Evolutionary conservation across 2,329 filamentous ascomycete genomes (phyloP), one percentile per base, ranked within the genome.

Genomic region (Capronia coronata): DNA sequence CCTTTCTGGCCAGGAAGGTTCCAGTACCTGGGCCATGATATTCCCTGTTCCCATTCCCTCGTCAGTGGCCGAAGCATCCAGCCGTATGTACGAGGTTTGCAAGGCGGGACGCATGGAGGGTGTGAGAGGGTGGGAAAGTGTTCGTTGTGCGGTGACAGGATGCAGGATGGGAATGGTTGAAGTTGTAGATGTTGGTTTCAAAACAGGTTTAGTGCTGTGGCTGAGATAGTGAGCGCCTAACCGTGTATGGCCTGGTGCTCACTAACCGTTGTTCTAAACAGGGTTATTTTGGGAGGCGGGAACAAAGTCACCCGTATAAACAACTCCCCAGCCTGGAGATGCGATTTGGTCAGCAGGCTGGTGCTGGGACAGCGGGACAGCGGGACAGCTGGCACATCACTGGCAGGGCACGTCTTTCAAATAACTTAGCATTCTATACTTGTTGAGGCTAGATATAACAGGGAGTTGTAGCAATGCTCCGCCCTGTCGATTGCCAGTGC

Each of bases 201-300:
- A 9, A 25, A 2, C 19, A 25, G 38, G 38, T 25, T 21, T 41
- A 27, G 19, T 41, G 34, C 34, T 8, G 34, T 37, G 34, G 34
- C 34, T 37, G 34, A 37, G 14, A 19, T 9, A 18, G 34, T 37
- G 34, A 18, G 14, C 4, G 7, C 14, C 34, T 37, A 37, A 37
- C 34, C 16, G 5, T 16, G 5, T 19, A 7, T 3, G 34, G 34
- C n/a, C 18, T 19, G 16, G 34, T 13, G 34, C 34, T 8, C 18
- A 19, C 34, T 19, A 37, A 37, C 8, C 14, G 10, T 13, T 18
- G 34, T 9, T 16, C 30, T 25, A 16, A 21, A 43, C 38, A 34
- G 43, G 49, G 49, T 25, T 51, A 39, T 43, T 47, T 38, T 19
- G 38, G 39, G 43, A 43, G 38, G 37, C 39, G 38, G 49, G 38